Percentiles rank a stretch among this genome's conserved stretches.
These are phyloP conservation scores for Tuber microsphaerosporum DNA, from an alignment of 495 filamentous ascomycete genomes.

Conservation along the genomic window DNA sequence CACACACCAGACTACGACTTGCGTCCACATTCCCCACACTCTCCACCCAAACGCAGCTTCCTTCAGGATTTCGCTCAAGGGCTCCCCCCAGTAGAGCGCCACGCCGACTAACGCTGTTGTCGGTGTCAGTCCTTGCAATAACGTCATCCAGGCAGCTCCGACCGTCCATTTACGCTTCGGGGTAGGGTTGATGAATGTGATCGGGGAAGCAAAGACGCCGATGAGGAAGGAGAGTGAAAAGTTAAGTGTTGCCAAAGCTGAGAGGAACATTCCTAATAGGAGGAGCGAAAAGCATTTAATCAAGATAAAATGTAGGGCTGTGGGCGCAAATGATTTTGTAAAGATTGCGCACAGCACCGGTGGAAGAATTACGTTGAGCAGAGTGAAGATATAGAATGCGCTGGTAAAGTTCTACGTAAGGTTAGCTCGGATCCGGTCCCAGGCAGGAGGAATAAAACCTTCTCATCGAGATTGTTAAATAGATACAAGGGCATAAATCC, in stretches of 20 bases:
- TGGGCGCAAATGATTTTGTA: constrained; percentile 49
- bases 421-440: constrained; percentile 9
- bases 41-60: constrained; percentile 85
- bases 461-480: constrained; percentile 66
- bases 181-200: constrained; percentile 61
- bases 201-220: constrained; percentile 66
- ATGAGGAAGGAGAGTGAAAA: constrained; percentile 85
- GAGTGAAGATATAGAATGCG: constrained; percentile 53
- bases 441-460: constrained; percentile 49
- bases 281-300: constrained; percentile 89
- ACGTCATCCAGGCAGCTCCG: constrained; percentile 29
- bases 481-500: constrained; percentile 78
- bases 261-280: constrained; percentile 54
- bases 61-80: constrained; percentile 54
- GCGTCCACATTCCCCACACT: constrained; percentile 83
- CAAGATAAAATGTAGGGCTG: constrained; percentile 62
- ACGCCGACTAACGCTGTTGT: constrained; percentile 54
- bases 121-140: constrained; percentile 59
- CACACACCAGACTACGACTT: constrained; percentile 88
- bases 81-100: constrained; percentile 49
- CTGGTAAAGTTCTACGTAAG: constrained; percentile 43
- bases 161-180: constrained; percentile 36
- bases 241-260: constrained; percentile 85
- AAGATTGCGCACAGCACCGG: constrained; percentile 51
- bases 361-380: constrained; percentile 53